Evolutionary conservation across 192 early-diverging fungal genomes (phyloP).

Genomic region (Rhizoclosmatium globosum): DNA sequence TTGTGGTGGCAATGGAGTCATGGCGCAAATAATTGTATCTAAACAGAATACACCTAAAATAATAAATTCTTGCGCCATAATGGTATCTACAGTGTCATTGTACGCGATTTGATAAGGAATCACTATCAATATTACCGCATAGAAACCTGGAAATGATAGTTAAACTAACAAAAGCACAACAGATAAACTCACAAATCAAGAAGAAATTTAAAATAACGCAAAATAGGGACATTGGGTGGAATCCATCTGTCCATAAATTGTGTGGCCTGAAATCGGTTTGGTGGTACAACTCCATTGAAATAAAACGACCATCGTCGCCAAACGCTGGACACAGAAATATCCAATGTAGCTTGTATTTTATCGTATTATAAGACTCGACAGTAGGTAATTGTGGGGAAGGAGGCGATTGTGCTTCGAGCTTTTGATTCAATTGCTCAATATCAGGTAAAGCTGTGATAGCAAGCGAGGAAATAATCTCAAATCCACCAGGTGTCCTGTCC

Average conservation of each 20-base stretch:
- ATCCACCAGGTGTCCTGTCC: not conserved
- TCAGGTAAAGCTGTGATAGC: constrained; percentile 22
- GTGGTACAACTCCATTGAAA: constrained; percentile 19
- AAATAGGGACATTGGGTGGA: constrained; percentile 27
- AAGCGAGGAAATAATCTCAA: constrained; percentile 16
- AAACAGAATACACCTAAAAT: not conserved
- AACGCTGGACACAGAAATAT: constrained; percentile 28
- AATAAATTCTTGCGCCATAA: not conserved
- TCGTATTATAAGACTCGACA: not conserved
- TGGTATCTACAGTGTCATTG: not conserved
- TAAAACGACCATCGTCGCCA: constrained; percentile 12
- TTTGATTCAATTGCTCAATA: constrained; percentile 11
- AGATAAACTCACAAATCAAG: not conserved
- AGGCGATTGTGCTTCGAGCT: not conserved
- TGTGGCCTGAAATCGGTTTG: constrained; percentile 2
- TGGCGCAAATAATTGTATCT: not conserved
- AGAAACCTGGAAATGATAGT: not conserved
- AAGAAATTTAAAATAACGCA: not conserved
- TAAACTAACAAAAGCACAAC: not conserved
- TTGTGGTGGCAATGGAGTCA: constrained; percentile 9
- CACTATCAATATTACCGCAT: not conserved
- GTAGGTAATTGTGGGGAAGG: not conserved
- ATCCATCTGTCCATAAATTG: constrained; percentile 14
- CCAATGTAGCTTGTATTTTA: constrained; percentile 3
- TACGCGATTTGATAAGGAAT: constrained; percentile 20